Conservation (phyloP, 2,329 filamentous ascomycete genomes). For the Berkeleyomyces basicola region DNA sequence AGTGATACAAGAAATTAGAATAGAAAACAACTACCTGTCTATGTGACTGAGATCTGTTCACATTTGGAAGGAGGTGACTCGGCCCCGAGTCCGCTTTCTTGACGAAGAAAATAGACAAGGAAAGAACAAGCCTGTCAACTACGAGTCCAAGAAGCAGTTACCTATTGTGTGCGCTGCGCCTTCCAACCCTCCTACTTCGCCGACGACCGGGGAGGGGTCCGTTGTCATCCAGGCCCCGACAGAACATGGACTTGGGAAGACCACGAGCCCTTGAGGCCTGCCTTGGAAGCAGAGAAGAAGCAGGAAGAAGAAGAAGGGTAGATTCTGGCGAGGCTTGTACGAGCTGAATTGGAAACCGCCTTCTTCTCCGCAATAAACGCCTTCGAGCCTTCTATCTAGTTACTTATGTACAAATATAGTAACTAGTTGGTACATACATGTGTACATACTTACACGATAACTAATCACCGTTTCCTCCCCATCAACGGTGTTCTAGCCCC, state of each 20-base stretch:
- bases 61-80: neutral
- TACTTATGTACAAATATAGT: too few species aligned
- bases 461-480: too few species aligned
- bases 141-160: neutral
- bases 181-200: neutral
- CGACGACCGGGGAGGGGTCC: neutral
- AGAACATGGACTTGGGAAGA: neutral
- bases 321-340: neutral
- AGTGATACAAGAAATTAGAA: neutral
- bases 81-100: neutral
- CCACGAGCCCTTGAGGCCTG: neutral
- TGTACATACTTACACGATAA: too few species aligned
- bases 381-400: neutral
- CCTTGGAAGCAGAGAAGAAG: neutral
- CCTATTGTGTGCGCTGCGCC: neutral
- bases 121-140: neutral
- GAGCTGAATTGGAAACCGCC: neutral
- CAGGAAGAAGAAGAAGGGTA: neutral
- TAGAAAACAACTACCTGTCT: neutral
- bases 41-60: neutral
- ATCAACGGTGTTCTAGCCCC: too few species aligned
- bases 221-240: neutral
- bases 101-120: neutral
- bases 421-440: too few species aligned
- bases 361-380: neutral